Conservation (phyloP, 345 rosid genomes). For the Passiflora organensis region DNA sequence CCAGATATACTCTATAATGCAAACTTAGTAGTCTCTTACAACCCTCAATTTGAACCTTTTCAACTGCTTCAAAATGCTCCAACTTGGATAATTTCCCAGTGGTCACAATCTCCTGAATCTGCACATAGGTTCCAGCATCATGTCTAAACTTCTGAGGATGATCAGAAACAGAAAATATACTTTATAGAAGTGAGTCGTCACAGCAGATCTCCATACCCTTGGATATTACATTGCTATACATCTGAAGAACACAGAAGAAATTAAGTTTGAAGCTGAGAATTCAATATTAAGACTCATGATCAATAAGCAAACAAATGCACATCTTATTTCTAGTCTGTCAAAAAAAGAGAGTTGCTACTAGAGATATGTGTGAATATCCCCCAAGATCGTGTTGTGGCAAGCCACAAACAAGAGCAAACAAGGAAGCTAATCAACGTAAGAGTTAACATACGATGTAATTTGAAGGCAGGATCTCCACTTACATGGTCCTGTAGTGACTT, state of each 20-base stretch:
- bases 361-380: not conserved
- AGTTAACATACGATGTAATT: not conserved
- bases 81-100: constrained; percentile 85
- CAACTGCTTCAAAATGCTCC: constrained; percentile 92
- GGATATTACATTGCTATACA: too few species aligned
- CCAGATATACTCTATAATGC: too few species aligned
- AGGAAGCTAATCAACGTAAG: constrained; percentile 3
- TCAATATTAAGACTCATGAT: not conserved
- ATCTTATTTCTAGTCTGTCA: not conserved
- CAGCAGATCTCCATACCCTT: too few species aligned
- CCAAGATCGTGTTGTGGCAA: not conserved
- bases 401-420: not conserved
- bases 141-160: not conserved
- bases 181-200: too few species aligned
- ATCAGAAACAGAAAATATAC: not conserved
- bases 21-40: too few species aligned
- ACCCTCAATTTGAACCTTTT: constrained; percentile 50
- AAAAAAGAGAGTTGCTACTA: not conserved
- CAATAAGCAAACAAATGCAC: not conserved
- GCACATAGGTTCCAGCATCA: constrained; percentile 23
- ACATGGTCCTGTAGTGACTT: constrained; percentile 97
- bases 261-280: too few species aligned
- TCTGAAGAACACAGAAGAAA: too few species aligned
- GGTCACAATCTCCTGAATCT: constrained; percentile 92
- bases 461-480: constrained; percentile 25